Conservation (phyloP, 2,329 filamentous ascomycete species). For the Ophiostoma ips region DNA sequence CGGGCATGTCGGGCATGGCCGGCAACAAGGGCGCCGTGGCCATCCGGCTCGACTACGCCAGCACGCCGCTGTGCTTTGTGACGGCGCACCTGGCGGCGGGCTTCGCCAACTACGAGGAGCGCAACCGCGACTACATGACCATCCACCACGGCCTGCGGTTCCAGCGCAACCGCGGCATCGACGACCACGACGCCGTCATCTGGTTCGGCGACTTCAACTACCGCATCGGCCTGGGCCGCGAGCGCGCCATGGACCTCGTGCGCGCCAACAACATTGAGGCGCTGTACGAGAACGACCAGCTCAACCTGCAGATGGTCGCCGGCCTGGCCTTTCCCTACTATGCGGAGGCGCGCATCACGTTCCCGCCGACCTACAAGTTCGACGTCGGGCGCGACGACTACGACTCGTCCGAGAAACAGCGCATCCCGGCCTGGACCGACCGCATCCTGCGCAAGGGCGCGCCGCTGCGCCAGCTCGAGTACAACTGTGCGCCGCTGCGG, state of each 20-base stretch:
- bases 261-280: slow-evolving; percentile 58
- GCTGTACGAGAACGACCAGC: slow-evolving; percentile 85
- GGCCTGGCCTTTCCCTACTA: slow-evolving; percentile 84
- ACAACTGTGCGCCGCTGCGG: slow-evolving; percentile 65
- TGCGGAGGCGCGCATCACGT: slow-evolving; percentile 75
- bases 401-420: slow-evolving; percentile 88
- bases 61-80: slow-evolving; percentile 85
- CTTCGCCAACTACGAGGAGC: slow-evolving; percentile 91
- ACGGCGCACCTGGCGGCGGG: slow-evolving; percentile 93
- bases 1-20: slow-evolving; percentile 88
- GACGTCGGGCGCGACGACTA: slow-evolving; percentile 80
- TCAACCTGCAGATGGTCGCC: slow-evolving; percentile 93
- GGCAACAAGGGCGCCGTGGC: slow-evolving; percentile 97
- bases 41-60: slow-evolving; percentile 88
- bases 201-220: slow-evolving; percentile 99
- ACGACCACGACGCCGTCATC: slow-evolving; percentile 76
- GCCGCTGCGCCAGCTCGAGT: slow-evolving; percentile 69
- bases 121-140: slow-evolving; percentile 83
- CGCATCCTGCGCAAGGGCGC: slow-evolving; percentile 76
- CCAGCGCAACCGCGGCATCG: slow-evolving; percentile 78
- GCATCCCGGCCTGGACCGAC: slow-evolving; percentile 96
- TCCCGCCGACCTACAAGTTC: slow-evolving; percentile 91
- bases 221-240: slow-evolving; percentile 71
- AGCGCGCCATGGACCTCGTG: slow-evolving; percentile 62
- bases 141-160: slow-evolving; percentile 81